Evolutionary conservation across 176 grass and related monocot species (phyloP).

Genomic region (Oryza officinalis): DNA sequence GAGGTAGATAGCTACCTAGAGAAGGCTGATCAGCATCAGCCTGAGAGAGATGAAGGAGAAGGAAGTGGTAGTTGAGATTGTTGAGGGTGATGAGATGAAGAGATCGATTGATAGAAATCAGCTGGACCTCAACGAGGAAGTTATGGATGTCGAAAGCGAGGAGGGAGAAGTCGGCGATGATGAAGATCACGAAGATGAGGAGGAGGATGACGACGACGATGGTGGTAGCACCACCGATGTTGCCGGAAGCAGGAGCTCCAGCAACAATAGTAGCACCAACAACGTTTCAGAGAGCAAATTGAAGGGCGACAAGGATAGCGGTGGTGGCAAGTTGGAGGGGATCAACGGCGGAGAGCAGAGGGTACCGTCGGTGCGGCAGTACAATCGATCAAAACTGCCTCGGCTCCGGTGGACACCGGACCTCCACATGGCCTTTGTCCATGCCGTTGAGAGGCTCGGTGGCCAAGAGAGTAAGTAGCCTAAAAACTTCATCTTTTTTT

Average conservation of each 20-base stretch:
- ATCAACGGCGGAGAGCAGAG: constrained; percentile 30
- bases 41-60: constrained; percentile 44
- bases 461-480: constrained; percentile 87
- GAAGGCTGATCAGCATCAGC: neutral
- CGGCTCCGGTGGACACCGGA: constrained; percentile 91
- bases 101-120: constrained; percentile 21
- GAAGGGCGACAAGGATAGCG: neutral
- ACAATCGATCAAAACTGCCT: constrained; percentile 83
- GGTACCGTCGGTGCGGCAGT: constrained; percentile 66
- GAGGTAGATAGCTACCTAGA: constrained; percentile 28
- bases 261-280: constrained; percentile 52
- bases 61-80: constrained; percentile 49
- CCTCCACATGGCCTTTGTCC: constrained; percentile 89
- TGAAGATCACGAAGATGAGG: neutral
- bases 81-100: constrained; percentile 37
- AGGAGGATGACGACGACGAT: neutral
- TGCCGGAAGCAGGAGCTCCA: constrained; percentile 54
- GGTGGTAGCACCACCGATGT: constrained; percentile 56
- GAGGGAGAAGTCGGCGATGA: constrained; percentile 42
- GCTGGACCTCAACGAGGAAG: constrained; percentile 74
- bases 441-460: constrained; percentile 83
- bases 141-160: constrained; percentile 31
- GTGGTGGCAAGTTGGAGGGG: constrained; percentile 28
- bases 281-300: constrained; percentile 29
- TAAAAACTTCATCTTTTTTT: neutral